Conservation (phyloP, 495 filamentous ascomycete species). For the Lasiosphaeria ovina region DNA sequence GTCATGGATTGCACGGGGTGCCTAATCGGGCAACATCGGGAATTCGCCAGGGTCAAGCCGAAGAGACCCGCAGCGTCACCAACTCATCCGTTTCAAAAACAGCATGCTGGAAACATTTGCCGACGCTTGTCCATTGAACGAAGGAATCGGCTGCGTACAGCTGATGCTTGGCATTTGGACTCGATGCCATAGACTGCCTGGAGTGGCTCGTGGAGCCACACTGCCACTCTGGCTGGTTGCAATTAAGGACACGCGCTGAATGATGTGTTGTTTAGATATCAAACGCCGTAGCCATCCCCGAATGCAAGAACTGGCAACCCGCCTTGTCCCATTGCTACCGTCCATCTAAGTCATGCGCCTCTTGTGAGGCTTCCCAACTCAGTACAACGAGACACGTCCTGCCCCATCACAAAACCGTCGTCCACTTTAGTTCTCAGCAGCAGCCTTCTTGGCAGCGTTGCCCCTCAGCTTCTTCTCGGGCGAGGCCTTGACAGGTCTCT, state of each 20-base stretch:
- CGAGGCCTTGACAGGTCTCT: constrained; percentile 72
- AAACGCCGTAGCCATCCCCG: constrained; percentile 39
- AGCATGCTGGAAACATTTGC: not conserved
- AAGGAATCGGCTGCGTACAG: not conserved
- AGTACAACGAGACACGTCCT: constrained; percentile 21
- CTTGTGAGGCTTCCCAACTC: constrained; percentile 20
- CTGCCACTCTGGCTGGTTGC: not conserved
- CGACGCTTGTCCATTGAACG: not conserved
- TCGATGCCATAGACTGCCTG: not conserved
- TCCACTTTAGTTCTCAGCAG: constrained; percentile 20
- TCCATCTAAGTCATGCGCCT: constrained; percentile 21
- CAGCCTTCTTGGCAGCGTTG: constrained; percentile 73
- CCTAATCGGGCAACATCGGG: constrained; percentile 26
- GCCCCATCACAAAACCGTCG: constrained; percentile 11
- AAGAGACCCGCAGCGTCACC: constrained; percentile 8
- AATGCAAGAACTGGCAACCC: constrained; percentile 32
- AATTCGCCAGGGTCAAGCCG: constrained; percentile 11
- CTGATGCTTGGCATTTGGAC: not conserved
- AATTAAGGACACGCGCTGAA: constrained; percentile 10
- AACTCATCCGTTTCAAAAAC: not conserved
- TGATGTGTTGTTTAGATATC: constrained; percentile 37
- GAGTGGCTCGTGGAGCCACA: not conserved
- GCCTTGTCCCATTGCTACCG: constrained; percentile 20
- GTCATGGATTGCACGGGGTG: constrained; percentile 2
- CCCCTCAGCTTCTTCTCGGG: constrained; percentile 75